Percentiles rank a stretch among this genome's conserved stretches.
Evolutionary conservation across 2,329 filamentous ascomycete species (phyloP).

Genomic region (Apiospora koreana): DNA sequence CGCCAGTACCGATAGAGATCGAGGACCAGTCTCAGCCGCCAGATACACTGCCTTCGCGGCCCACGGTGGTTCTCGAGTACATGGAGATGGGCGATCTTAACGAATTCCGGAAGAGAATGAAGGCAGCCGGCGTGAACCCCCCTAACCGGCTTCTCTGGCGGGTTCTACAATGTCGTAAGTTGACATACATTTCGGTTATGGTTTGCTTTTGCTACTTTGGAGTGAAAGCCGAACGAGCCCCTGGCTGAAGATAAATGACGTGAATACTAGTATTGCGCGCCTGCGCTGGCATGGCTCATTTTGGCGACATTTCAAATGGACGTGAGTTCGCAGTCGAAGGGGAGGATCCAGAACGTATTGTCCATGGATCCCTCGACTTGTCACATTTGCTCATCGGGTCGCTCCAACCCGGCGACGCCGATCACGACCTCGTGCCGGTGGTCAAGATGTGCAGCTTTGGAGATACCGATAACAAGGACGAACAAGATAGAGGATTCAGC

Average conservation of each 20-base stretch:
- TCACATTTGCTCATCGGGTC: constrained; percentile 10
- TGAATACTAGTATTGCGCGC: not conserved
- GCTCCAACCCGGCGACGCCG: not conserved
- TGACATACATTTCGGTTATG: too few relatives aligned
- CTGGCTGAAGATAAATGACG: not conserved
- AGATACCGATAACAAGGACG: not conserved
- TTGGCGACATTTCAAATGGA: not conserved
- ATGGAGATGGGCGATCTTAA: constrained; percentile 8
- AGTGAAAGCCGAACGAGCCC: not conserved
- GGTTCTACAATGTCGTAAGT: constrained; percentile 7
- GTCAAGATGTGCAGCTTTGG: constrained; percentile 10
- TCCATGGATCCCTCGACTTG: constrained; percentile 1
- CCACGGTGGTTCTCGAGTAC: constrained; percentile 7
- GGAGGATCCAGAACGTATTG: not conserved
- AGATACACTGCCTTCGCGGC: not conserved
- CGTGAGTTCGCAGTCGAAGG: not conserved
- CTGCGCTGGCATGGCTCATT: not conserved
- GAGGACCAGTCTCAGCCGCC: not conserved
- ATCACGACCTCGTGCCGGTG: not conserved
- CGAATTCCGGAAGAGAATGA: not conserved
- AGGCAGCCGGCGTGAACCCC: not conserved
- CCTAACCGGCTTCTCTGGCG: constrained; percentile 10
- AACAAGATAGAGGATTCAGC: not conserved
- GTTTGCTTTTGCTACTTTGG: not conserved
- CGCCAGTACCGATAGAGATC: not conserved